phyloP scores from a whole-genome alignment of 2,329 filamentous ascomycete species.

The Exophiala sp. region DNA sequence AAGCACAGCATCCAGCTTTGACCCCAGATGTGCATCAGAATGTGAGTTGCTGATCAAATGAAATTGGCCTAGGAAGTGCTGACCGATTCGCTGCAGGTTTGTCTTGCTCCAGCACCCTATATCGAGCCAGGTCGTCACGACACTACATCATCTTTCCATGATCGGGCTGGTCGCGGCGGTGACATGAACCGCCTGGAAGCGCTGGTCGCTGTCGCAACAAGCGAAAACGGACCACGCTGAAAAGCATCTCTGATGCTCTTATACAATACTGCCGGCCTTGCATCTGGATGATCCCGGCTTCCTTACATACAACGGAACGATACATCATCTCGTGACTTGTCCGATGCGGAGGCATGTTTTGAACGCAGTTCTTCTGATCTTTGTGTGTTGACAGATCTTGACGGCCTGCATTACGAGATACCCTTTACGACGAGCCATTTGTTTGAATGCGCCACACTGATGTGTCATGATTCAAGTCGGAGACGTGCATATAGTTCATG shows the following conservation, averaged over 20 bases:
- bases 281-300: not conserved
- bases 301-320: not conserved
- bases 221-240: conserved; percentile 35
- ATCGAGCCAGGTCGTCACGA: conserved; percentile 13
- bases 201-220: conserved; percentile 49
- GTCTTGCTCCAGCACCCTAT: conserved; percentile 23
- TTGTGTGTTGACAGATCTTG: conserved; percentile 19
- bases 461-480: conserved; percentile 10
- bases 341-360: conserved; percentile 10
- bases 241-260: not conserved
- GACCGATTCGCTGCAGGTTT: conserved; percentile 29
- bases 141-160: conserved; percentile 16
- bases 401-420: conserved; percentile 25
- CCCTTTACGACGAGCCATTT: conserved; percentile 18
- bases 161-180: conserved; percentile 29
- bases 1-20: conserved; percentile 38
- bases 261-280: not conserved
- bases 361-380: conserved; percentile 19
- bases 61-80: conserved; percentile 31
- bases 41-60: conserved; percentile 34
- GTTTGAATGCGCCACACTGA: conserved; percentile 1
- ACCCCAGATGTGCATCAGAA: conserved; percentile 37
- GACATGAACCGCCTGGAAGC: conserved; percentile 50
- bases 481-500: conserved; percentile 11
- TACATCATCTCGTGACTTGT: conserved; percentile 3